phyloP scores from a whole-genome alignment of 345 rosid genomes.

The Trapa bicornis region DNA sequence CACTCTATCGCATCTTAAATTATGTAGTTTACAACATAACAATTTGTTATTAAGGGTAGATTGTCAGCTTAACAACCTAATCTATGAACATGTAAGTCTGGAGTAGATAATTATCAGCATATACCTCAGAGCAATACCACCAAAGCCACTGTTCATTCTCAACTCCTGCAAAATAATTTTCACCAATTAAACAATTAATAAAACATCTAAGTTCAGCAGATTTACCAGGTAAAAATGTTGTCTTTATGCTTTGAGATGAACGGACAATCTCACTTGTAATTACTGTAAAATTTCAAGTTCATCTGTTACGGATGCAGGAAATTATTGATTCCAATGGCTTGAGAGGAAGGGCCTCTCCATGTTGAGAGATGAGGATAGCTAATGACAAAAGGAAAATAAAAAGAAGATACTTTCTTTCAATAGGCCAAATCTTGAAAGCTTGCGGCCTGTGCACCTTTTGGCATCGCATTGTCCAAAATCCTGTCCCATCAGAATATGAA shows the following conservation, averaged over 20 bases:
- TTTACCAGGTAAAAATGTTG: background rate
- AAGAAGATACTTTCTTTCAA: constrained; percentile 72
- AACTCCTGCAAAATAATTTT: constrained; percentile 53
- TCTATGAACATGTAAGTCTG: background rate
- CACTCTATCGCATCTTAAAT: background rate
- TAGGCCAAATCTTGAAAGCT: constrained; percentile 75
- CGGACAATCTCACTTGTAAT: background rate
- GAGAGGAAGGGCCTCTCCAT: background rate
- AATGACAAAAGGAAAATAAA: background rate
- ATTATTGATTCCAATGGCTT: background rate
- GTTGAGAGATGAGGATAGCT: background rate
- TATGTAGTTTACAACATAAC: background rate
- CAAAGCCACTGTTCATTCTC: constrained; percentile 64
- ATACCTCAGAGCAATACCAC: constrained; percentile 86
- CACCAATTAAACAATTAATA: background rate
- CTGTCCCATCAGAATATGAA: constrained; percentile 17
- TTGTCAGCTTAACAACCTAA: background rate
- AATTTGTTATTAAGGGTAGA: background rate
- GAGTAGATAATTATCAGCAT: background rate
- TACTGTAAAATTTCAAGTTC: background rate
- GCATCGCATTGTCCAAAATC: constrained; percentile 97
- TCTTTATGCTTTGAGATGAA: background rate
- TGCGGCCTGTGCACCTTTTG: constrained; percentile 93
- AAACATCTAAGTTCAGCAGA: background rate
- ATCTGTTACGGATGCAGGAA: background rate